phyloP scores from a whole-genome alignment of 768 basidiomycete genomes.

The Boletus reticulatus region DNA sequence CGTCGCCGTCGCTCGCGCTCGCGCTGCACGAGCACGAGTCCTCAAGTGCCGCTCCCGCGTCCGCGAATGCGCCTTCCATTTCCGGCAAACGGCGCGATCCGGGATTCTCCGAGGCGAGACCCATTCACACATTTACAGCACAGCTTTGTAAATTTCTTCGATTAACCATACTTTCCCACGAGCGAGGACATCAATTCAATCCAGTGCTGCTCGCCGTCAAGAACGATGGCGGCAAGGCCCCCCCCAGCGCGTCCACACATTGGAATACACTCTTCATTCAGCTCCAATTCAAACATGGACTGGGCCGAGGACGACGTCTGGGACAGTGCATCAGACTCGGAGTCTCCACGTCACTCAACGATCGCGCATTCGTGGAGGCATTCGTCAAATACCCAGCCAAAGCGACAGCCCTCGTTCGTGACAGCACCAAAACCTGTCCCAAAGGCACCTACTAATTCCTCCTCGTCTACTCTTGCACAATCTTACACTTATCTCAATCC shows the following conservation, averaged over 20 bases:
- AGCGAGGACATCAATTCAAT: not conserved
- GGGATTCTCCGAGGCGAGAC: no score
- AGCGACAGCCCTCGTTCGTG: constrained; percentile 28
- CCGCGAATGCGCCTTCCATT: no score
- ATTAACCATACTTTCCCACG: no score
- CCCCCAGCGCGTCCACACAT: constrained; percentile 76
- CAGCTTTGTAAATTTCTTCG: no score
- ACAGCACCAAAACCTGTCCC: constrained; percentile 59
- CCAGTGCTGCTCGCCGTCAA: constrained; percentile 18
- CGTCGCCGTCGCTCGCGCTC: no score
- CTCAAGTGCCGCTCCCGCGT: no score
- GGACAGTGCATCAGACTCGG: constrained; percentile 81
- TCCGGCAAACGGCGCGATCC: no score
- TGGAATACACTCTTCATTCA: constrained; percentile 51
- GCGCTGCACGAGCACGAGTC: no score
- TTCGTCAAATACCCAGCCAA: constrained; percentile 22
- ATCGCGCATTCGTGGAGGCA: constrained; percentile 45
- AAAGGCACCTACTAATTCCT: constrained; percentile 44
- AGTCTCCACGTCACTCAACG: constrained; percentile 59
- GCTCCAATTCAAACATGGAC: constrained; percentile 49
- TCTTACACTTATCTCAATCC: constrained; percentile 80
- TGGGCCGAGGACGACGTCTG: constrained; percentile 88
- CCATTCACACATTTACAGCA: no score
- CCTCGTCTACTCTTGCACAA: constrained; percentile 68
- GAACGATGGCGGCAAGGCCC: constrained; percentile 52